Evolutionary conservation across 2,329 filamentous ascomycete genomes (phyloP).

Genomic region (Fusarium nelsonii): DNA sequence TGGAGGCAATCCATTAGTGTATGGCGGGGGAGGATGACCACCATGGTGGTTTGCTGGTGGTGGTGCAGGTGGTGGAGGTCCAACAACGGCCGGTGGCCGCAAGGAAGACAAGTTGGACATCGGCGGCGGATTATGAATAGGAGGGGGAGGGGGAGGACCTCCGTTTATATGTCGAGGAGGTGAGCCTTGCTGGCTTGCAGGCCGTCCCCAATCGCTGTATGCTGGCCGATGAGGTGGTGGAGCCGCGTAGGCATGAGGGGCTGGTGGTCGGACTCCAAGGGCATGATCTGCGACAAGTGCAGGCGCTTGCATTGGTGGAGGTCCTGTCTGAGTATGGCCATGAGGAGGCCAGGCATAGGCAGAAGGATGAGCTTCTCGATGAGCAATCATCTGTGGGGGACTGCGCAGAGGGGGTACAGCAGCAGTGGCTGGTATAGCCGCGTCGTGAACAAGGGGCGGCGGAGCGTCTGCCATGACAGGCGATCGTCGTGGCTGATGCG

Average conservation of each 20-base stretch:
- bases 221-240: conserved; percentile 46
- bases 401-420: conserved; percentile 47
- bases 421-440: conserved; percentile 35
- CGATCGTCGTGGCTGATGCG: conserved; percentile 42
- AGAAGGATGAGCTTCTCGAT: conserved; percentile 45
- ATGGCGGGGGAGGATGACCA: conserved; percentile 50
- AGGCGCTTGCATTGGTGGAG: conserved; percentile 43
- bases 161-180: conserved; percentile 65
- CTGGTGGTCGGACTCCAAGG: conserved; percentile 47
- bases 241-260: conserved; percentile 48
- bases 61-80: conserved; percentile 58
- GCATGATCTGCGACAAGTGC: conserved; percentile 45
- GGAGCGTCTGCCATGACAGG: conserved; percentile 40
- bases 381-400: conserved; percentile 48
- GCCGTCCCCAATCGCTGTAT: conserved; percentile 64
- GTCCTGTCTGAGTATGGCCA: conserved; percentile 38
- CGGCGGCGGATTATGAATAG: conserved; percentile 50
- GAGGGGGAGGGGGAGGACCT: conserved; percentile 48
- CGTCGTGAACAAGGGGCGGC: conserved; percentile 32
- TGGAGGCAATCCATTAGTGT: conserved; percentile 60
- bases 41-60: conserved; percentile 57
- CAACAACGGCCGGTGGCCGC: conserved; percentile 62
- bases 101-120: conserved; percentile 59
- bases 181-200: conserved; percentile 63
- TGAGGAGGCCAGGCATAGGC: conserved; percentile 47